Base-by-base conservation (phyloP, 2,329 filamentous ascomycete species). In the Apiospora phragmitis region DNA sequence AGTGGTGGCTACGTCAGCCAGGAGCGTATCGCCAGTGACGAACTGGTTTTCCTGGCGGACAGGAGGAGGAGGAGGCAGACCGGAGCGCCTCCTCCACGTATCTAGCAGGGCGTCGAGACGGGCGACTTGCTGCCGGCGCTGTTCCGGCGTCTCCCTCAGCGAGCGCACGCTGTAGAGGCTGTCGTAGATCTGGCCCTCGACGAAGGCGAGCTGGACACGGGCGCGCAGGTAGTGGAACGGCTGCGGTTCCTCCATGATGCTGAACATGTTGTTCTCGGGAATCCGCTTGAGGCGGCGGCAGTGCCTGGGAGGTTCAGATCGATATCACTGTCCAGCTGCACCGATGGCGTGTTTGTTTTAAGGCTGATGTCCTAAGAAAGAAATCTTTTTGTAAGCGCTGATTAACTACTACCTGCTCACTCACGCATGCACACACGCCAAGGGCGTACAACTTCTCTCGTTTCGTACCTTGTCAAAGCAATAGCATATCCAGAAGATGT, bases 401-500 rank as follows among this genome's bases (percentile, higher is more conserved):
- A 21, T 16, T 42, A 11, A 8, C 35, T 35, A 35, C 35, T 8
- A 4, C 7, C 41, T 14, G 26, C 5, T 3, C 12, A 18, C 4
- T 14, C 51, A 32, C 29, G 5, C 29, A 59, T 9, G 12, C n/a
- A 21, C 38, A 12, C 24, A 6, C 3, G 7, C 18, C 5, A 21
- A 21, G 6, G 5, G 43, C 32, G 6, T 35, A 11, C 8, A 3
- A 7, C 12, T 12, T 32, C n/a, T 26, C 8, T 1, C 18, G n/a
- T n/a, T n/a, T 18, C 69, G 62, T 68, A 83, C 81, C 75, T 83
- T 84, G 69, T 84, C 83, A 6, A 84, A 73, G 4, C 74, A 74
- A 47, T 84, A 84, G 3, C 81, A 80, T 9, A 83, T 78, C 83
- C 82, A 84, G 59, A 84, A 84, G 1, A 84, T 76, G 0, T 81